phyloP scores from a whole-genome alignment of 2,329 filamentous ascomycete species.

The Tolypocladium cylindrosporum region DNA sequence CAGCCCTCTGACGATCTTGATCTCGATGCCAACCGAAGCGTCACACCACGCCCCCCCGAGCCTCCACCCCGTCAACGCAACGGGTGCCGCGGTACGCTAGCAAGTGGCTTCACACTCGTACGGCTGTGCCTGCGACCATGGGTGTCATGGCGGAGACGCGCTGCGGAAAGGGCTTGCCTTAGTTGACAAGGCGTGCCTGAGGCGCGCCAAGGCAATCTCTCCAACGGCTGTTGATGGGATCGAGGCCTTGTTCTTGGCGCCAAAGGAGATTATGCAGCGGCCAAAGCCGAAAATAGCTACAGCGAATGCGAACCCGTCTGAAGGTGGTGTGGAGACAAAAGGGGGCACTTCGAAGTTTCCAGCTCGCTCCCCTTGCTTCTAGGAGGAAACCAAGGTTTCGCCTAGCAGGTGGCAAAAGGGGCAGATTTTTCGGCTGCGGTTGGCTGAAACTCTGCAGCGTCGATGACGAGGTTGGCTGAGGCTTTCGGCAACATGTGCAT shows the following conservation, averaged over 20 bases:
- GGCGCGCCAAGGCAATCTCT: not conserved
- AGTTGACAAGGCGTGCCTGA: not conserved
- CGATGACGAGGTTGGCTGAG: not conserved
- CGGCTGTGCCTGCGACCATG: not conserved
- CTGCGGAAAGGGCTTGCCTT: not conserved
- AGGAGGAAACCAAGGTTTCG: not conserved
- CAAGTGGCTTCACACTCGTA: not conserved
- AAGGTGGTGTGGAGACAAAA: not conserved
- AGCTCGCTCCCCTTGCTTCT: not conserved
- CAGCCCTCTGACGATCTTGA: not conserved
- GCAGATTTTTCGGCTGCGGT: not conserved
- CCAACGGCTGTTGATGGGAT: not conserved
- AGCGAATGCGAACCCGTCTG: not conserved
- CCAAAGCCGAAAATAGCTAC: not conserved
- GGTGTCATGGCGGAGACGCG: not conserved
- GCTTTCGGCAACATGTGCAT: not conserved
- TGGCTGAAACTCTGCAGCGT: not conserved
- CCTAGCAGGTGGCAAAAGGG: not conserved
- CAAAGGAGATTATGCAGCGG: not conserved
- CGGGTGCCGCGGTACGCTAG: not conserved
- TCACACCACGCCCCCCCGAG: not conserved
- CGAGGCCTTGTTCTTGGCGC: not conserved
- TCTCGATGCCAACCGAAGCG: not conserved
- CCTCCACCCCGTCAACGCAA: not conserved
- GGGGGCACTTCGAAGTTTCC: not conserved